Evolutionary conservation across 139 green algal species (phyloP), one percentile per base, ranked within the genome.

Genomic region (Astrephomene gubernaculifera): DNA sequence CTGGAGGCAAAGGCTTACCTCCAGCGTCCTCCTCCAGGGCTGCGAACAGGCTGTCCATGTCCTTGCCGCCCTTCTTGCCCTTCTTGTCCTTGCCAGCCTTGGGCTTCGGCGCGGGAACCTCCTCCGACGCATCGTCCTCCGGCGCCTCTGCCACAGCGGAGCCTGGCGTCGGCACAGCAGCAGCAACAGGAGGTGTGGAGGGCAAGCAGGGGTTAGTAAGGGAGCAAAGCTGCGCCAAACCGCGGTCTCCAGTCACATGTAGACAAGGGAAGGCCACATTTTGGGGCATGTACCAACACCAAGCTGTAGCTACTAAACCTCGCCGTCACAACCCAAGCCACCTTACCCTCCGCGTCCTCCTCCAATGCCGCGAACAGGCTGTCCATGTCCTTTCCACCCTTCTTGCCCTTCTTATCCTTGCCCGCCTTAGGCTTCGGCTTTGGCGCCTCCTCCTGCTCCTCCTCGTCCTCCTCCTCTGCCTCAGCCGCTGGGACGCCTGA

Each of bases 51-150:
- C 70, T 85, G 71, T 82, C 78, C n/a, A 87, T 61, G 63, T 87
- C 87, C 33, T 86, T 54, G 4, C 25, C 54, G 82, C 91, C 87
- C 45, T 90, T 90, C 52, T 90, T 88, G 71, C 89, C 73, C 75
- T 91, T 87, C 60, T 90, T 85, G 60, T 90, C 79, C 31, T 76
- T 64, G 7, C 27, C 35, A 0, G 33, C 4, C 73, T 94, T 94
- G 35, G 79, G 52, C 22, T n/a, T 35, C 9, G 57, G 35, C 31
- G 44, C 72, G 25, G 27, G 70, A 36, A 90, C 91, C 49, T 88
- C 90, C 73, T 91, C 93, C 57, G 81, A 74, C 49, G 88, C 88
- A 33, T 76, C 80, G 33, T 86, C 74, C 39, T 85, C 87, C 19
- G 52, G 86, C 19, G 10, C 69, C 35, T 75, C 36, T 39, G 49